Evolutionary conservation across 106 monocot species (phyloP).

Genomic region (Alisma plantagoaquatica): DNA sequence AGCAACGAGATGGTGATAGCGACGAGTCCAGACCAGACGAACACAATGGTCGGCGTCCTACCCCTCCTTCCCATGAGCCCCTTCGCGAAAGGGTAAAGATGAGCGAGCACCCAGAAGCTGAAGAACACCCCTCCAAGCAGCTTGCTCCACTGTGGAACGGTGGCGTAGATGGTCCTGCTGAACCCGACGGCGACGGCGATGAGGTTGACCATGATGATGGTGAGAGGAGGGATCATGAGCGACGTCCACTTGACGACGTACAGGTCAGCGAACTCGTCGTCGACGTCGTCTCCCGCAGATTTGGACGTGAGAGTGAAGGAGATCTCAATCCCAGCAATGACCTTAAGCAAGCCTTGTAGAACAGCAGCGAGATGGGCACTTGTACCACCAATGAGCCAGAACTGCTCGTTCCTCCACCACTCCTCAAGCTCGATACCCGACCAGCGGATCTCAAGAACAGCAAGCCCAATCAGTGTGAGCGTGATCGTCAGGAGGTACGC

Average conservation of each 20-base stretch:
- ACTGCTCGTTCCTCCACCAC: constrained; percentile 96
- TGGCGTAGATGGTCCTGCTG: constrained; percentile 58
- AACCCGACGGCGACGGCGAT: constrained; percentile 63
- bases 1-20: constrained; percentile 93
- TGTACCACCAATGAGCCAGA: constrained; percentile 87
- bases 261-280: constrained; percentile 86
- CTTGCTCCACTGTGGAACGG: constrained; percentile 69
- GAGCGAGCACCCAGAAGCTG: constrained; percentile 90
- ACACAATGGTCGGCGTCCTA: constrained; percentile 85
- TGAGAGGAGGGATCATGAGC: constrained; percentile 74
- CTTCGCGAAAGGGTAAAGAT: constrained; percentile 91
- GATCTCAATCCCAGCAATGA: constrained; percentile 82
- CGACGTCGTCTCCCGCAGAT: constrained; percentile 58
- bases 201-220: constrained; percentile 81
- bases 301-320: constrained; percentile 94
- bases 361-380: constrained; percentile 76
- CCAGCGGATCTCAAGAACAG: constrained; percentile 69
- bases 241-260: constrained; percentile 87
- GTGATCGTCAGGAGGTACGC: constrained; percentile 59
- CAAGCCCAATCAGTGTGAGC: constrained; percentile 44
- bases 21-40: constrained; percentile 82
- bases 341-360: constrained; percentile 70
- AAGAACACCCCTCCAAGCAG: constrained; percentile 88
- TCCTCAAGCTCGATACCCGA: constrained; percentile 77
- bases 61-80: constrained; percentile 92